Evolutionary conservation across 176 grass and related monocot genomes (phyloP).

Genomic region (Chloris gayana): DNA sequence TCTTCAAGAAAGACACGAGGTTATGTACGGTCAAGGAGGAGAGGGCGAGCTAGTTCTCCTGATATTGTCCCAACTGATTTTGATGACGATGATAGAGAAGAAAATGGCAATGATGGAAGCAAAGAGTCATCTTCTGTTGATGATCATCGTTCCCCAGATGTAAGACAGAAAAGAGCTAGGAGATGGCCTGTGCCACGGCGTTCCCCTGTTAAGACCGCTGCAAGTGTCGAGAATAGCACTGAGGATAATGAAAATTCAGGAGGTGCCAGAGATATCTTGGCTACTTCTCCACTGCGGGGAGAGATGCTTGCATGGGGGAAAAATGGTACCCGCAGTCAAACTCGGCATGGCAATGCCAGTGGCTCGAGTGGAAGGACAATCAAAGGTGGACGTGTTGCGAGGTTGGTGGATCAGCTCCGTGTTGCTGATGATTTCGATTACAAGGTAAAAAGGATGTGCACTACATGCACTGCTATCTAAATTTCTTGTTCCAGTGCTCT

Average conservation of each 20-base stretch:
- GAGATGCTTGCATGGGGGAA: conserved; percentile 94
- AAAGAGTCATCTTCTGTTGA: conserved; percentile 82
- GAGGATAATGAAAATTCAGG: conserved; percentile 65
- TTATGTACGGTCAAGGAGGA: conserved; percentile 52
- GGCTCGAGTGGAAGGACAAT: conserved; percentile 60
- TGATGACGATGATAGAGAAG: conserved; percentile 72
- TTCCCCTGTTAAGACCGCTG: conserved; percentile 57
- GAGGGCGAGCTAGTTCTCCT: conserved; percentile 55
- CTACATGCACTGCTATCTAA: background rate
- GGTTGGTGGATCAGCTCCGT: conserved; percentile 64
- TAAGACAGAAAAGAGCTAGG: conserved; percentile 66
- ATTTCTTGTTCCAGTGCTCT: conserved; percentile 13
- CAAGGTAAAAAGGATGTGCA: conserved; percentile 50
- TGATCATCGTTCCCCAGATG: conserved; percentile 62
- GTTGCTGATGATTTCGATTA: conserved; percentile 64
- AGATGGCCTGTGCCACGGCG: conserved; percentile 54
- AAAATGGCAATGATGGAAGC: conserved; percentile 70
- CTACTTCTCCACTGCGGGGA: conserved; percentile 63
- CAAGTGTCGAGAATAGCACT: conserved; percentile 40
- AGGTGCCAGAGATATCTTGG: conserved; percentile 56
- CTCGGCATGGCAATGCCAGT: conserved; percentile 62
- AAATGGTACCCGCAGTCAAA: conserved; percentile 80
- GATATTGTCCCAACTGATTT: conserved; percentile 49
- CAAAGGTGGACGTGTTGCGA: conserved; percentile 65
- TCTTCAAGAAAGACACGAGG: conserved; percentile 53